Evolutionary conservation across 2,329 filamentous ascomycete genomes (phyloP).

Genomic region (Paraphaeosphaeria minitans): DNA sequence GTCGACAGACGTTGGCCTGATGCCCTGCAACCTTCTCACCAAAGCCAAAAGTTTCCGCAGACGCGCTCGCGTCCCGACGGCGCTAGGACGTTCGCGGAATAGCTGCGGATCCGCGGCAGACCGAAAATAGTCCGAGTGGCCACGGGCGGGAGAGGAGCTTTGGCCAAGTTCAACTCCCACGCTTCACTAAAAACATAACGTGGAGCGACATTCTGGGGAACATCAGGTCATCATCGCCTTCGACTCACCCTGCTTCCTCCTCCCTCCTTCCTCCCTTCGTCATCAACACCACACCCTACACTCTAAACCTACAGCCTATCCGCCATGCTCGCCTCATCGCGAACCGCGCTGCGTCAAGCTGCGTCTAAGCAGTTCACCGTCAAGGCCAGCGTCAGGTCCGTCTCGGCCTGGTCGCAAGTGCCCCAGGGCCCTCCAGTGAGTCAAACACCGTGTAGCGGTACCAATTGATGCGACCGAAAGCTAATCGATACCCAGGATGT

Average conservation of each 20-base stretch:
- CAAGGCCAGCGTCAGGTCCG: constrained; percentile 59
- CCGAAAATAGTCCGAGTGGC: neutral
- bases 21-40: neutral
- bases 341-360: constrained; percentile 46
- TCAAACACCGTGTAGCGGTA: constrained; percentile 29
- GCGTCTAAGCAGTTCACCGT: constrained; percentile 41
- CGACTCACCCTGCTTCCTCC: constrained; percentile 15
- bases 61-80: neutral
- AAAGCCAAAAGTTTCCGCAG: constrained; percentile 10
- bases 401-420: constrained; percentile 88
- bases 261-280: constrained; percentile 18
- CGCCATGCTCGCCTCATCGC: constrained; percentile 46
- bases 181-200: constrained; percentile 17
- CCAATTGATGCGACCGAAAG: constrained; percentile 19
- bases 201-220: constrained; percentile 35
- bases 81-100: constrained; percentile 4
- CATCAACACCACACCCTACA: constrained; percentile 9
- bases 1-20: neutral
- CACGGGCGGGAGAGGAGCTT: constrained; percentile 2
- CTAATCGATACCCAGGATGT: constrained; percentile 44
- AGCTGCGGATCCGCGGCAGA: neutral
- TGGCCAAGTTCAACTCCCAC: constrained; percentile 4
- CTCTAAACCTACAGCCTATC: constrained; percentile 17
- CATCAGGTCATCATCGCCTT: constrained; percentile 27
- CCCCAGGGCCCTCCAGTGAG: constrained; percentile 92